Evolutionary conservation across 2,329 filamentous ascomycete species (phyloP).

Genomic region (Nemania diffusa): DNA sequence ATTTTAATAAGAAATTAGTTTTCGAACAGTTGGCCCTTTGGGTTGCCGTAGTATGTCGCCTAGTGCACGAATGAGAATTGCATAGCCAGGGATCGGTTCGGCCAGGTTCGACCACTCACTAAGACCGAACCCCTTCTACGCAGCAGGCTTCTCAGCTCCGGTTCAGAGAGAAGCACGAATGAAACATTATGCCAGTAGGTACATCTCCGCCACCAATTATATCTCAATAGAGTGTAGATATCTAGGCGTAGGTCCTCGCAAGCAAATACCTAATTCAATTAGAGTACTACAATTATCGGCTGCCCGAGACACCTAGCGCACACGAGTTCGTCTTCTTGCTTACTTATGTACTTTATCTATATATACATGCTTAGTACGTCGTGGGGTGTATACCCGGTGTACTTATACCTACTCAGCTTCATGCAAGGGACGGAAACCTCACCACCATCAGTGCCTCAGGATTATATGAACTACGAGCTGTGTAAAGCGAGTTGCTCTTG

Average conservation of each 20-base stretch:
- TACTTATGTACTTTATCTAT: neutral
- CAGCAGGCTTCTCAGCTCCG: constrained; percentile 26
- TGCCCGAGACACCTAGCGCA: neutral
- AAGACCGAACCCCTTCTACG: constrained; percentile 13
- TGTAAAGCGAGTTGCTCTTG: neutral
- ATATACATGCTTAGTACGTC: neutral
- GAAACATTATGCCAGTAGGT: constrained; percentile 6
- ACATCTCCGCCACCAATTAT: constrained; percentile 3
- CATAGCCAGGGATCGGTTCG: constrained; percentile 10
- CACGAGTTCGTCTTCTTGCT: neutral
- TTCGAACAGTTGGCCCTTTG: too few species aligned
- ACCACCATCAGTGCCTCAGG: neutral
- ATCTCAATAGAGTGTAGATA: neutral
- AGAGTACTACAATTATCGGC: neutral
- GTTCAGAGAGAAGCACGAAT: constrained; percentile 12
- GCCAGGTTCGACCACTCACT: constrained; percentile 7
- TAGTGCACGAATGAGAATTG: constrained; percentile 15
- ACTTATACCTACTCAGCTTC: neutral
- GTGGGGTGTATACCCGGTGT: neutral
- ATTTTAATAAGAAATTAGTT: too few species aligned
- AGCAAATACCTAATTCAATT: neutral
- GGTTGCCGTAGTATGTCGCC: constrained; percentile 6
- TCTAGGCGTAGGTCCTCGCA: neutral
- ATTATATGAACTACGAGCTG: too few species aligned
- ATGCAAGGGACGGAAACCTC: constrained; percentile 13